Percentiles rank a stretch among this genome's conserved stretches.
Conservation (phyloP, 768 basidiomycete genomes). For the Melanogaster broomeanus region DNA sequence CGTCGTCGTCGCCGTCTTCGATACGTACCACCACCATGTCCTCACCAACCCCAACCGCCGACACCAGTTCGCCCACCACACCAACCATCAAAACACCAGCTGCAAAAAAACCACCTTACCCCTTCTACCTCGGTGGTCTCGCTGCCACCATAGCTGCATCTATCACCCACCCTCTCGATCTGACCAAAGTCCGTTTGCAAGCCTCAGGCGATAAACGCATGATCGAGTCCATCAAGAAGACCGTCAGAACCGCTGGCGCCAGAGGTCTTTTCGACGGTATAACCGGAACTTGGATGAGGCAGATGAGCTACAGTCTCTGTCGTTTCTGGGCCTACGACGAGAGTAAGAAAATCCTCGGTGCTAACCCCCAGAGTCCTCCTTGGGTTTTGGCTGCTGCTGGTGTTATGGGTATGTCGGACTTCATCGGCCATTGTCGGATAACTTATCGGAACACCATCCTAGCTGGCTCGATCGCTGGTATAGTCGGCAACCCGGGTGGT, state of each 20-base stretch:
- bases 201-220: slow-evolving; percentile 92
- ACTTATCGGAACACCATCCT: background rate
- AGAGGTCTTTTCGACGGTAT: slow-evolving; percentile 84
- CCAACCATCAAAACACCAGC: slow-evolving; percentile 2
- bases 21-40: slow-evolving; percentile 2
- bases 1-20: slow-evolving; percentile 14
- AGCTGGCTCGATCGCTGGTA: slow-evolving; percentile 86
- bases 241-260: slow-evolving; percentile 73
- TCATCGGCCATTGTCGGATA: background rate
- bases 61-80: slow-evolving; percentile 4
- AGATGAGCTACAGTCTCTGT: slow-evolving; percentile 91
- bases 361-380: slow-evolving; percentile 64
- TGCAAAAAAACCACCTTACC: slow-evolving; percentile 70
- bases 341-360: slow-evolving; percentile 81
- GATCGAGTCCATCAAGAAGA: slow-evolving; percentile 82
- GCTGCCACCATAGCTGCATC: slow-evolving; percentile 89
- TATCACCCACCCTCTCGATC: slow-evolving; percentile 83
- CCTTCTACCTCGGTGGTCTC: slow-evolving; percentile 86
- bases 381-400: slow-evolving; percentile 84
- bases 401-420: slow-evolving; percentile 69
- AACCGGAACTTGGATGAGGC: slow-evolving; percentile 84
- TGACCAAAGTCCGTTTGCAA: slow-evolving; percentile 91
- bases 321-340: slow-evolving; percentile 95
- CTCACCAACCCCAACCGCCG: background rate
- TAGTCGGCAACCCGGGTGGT: slow-evolving; percentile 90